Base-by-base conservation (phyloP, 164 flowering plant genomes). In the Aristolochia contorta region DNA sequence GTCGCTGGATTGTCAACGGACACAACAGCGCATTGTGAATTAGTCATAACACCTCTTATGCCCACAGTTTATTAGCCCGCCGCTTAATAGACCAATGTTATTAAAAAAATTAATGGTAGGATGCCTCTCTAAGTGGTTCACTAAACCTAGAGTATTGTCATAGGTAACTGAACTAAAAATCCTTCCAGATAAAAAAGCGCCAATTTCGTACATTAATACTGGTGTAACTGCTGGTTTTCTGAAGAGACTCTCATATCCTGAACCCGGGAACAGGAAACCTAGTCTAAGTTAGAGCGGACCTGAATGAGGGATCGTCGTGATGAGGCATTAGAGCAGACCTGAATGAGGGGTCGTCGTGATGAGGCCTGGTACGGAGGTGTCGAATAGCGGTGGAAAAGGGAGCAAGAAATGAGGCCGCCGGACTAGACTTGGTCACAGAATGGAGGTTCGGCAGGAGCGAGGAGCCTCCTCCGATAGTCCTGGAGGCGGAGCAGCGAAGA, bases 341-440 rank as follows among this genome's bases (percentile, higher is more conserved):
- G 45, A 37, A 0, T 50, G 13, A 50, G 49, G 27, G 57, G 19
- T 71, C 75, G 27, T 60, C 71, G 6, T 61, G 65, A 47, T 14
- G 30, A 48, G 71, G 71, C 57, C 68, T 58, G 55, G 59, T 57
- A 21, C 75, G 61, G 71, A 67, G 16, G 63, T 56, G 22, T 13
- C 75, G 68, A 49, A 67, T 55, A 20, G 68, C n/a, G 48, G 65
- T 10, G 33, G 33, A 41, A 18, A 60, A 33, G 20, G 63, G 48
- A 33, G 52, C 24, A 21, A 27, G 48, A 37, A 60, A 16, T 14
- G 49, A 54, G 30, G 48, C 0, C 10, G 53, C 19, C 18, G 47
- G 23, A 12, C 48, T 23, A 22, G 50, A 49, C 56, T 54, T 15
- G 9, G 56, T 22, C 12, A 21, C 24, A 13, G 24, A 19, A 19